These are phyloP conservation scores for Talaromyces pinophilus DNA, from an alignment of 2,329 filamentous ascomycete species.

Conservation along the genomic window DNA sequence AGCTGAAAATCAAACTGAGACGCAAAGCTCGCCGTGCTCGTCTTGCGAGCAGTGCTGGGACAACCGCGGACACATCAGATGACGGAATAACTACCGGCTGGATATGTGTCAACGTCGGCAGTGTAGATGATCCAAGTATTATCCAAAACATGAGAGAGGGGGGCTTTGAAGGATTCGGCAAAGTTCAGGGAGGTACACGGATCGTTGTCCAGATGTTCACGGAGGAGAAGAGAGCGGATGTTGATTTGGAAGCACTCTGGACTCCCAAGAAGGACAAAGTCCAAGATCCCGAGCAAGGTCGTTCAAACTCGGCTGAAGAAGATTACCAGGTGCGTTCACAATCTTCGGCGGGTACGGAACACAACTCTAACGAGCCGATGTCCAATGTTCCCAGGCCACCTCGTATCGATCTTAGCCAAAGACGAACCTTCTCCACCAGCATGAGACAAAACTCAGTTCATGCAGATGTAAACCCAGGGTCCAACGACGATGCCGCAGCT, in stretches of 20 bases:
- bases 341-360: slow-evolving; percentile 25
- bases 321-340: slow-evolving; percentile 29
- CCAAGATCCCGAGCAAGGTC: background rate
- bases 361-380: slow-evolving; percentile 29
- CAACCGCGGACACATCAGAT: slow-evolving; percentile 61
- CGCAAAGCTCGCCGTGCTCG: slow-evolving; percentile 79
- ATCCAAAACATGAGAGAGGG: slow-evolving; percentile 34
- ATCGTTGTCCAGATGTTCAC: slow-evolving; percentile 73
- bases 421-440: slow-evolving; percentile 33
- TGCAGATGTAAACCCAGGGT: background rate
- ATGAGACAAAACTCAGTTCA: background rate
- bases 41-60: slow-evolving; percentile 71
- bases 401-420: slow-evolving; percentile 31
- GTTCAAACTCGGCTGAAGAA: background rate
- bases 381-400: slow-evolving; percentile 25
- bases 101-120: slow-evolving; percentile 90
- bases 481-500: background rate
- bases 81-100: slow-evolving; percentile 92
- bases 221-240: slow-evolving; percentile 66
- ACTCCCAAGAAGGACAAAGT: slow-evolving; percentile 41
- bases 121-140: slow-evolving; percentile 57
- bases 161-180: slow-evolving; percentile 74
- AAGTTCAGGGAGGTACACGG: slow-evolving; percentile 56
- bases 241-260: slow-evolving; percentile 69
- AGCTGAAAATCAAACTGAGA: slow-evolving; percentile 82